Conservation (phyloP, 2,329 filamentous ascomycete genomes). For the Aureobasidium sp. region DNA sequence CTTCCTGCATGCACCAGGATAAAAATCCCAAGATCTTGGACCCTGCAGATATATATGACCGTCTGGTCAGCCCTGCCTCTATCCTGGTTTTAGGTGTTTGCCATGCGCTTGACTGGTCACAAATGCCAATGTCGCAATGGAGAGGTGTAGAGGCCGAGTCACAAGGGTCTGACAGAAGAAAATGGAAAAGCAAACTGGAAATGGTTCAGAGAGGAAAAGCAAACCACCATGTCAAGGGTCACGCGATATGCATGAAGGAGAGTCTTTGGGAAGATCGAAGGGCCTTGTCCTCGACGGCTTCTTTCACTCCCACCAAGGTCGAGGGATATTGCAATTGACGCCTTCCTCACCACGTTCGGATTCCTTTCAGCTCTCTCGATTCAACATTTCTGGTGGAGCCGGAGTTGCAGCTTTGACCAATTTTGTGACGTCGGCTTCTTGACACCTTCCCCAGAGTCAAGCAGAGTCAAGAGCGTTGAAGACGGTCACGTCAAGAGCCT, state of each 20-base stretch:
- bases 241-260: too few relatives aligned
- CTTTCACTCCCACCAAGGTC: too few relatives aligned
- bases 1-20: neutral
- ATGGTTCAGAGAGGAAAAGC: neutral
- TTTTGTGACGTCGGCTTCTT: neutral
- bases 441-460: conserved; percentile 1
- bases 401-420: neutral
- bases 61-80: too few relatives aligned
- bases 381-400: neutral
- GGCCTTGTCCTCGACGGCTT: too few relatives aligned
- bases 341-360: too few relatives aligned
- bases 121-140: too few relatives aligned
- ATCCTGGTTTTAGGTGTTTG: neutral
- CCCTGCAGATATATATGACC: neutral
- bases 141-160: neutral
- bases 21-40: neutral
- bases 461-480: neutral
- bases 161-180: too few relatives aligned
- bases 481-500: conserved; percentile 4
- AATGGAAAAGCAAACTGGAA: too few relatives aligned
- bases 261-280: too few relatives aligned
- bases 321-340: too few relatives aligned
- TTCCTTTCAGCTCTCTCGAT: too few relatives aligned
- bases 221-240: neutral
- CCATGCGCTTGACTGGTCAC: neutral